Evolutionary conservation across 129 eudicot species (phyloP), one percentile per base, ranked within the genome.

Genomic region (Flaveria brownii): DNA sequence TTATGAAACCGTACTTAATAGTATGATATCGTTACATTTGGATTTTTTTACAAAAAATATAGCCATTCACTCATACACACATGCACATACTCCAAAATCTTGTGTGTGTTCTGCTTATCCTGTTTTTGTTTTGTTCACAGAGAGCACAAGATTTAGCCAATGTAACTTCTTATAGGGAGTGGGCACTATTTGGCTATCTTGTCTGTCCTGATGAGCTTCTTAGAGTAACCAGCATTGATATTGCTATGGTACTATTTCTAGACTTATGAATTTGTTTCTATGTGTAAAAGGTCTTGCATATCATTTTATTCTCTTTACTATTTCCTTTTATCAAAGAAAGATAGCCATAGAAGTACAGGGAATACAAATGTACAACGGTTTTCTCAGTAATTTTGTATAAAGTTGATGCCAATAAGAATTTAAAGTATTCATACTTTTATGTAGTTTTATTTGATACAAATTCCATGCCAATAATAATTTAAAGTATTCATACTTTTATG

Each of bases 131-230:
- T 64, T 70, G 68, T 64, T 75, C 68, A 17, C 88, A 95, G 99
- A 95, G 97, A 84, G 97, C 99, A 83, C 97, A 95, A 83, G 97
- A 95, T 87, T 81, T 95, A 60, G 95, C 97, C 76, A 91, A 95
- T 88, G 99, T 91, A 78, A 91, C 96, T 71, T 88, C 97, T 30
- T 95, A 95, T 75, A 84, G 97, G 51, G 97, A 95, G 68, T 95
- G 99, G 99, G 99, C 94, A 51, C 80, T 95, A 61, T 88, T 95
- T 86, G 99, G 99, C 62, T 95, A 91, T 75, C 97, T 95, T 82
- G 97, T 92, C 73, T 95, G 99, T 68, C 99, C 99, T 25, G 97
- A 91, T 78, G 99, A 95, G 89, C 99, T 95, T 83, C 95, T 95
- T 62, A 88, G 99, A 62, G 96, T 95, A 76, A 91, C 97, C 82